A percentile compares a stretch with the other conserved stretches of the same genome.
phyloP scores from a whole-genome alignment of 768 basidiomycete genomes.

The Auricularia cornea region DNA sequence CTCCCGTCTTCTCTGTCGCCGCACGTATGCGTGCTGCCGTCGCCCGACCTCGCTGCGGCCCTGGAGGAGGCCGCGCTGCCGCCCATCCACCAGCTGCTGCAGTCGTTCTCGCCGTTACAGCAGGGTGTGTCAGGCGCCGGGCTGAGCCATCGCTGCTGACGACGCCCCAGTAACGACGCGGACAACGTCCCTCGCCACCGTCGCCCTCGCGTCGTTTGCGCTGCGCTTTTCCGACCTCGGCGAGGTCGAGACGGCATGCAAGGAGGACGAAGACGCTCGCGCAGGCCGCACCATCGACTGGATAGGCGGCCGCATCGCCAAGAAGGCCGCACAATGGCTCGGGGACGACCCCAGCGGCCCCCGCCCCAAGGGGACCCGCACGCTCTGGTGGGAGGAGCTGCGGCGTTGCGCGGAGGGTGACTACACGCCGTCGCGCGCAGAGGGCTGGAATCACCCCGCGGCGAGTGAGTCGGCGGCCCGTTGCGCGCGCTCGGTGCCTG shows the following conservation, averaged over 20 bases:
- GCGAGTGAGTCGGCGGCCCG: constrained; percentile 44
- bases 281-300: constrained; percentile 79
- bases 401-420: constrained; percentile 70
- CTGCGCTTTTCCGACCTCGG: constrained; percentile 70
- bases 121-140: constrained; percentile 44
- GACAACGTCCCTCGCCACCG: constrained; percentile 60
- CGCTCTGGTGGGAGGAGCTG: constrained; percentile 88
- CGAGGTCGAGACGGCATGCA: constrained; percentile 65
- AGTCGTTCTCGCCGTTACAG: constrained; percentile 77
- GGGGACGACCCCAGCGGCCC: constrained; percentile 44
- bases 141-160: constrained; percentile 5
- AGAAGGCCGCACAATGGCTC: constrained; percentile 61
- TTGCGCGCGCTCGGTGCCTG: constrained; percentile 5
- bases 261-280: constrained; percentile 71
- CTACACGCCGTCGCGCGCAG: constrained; percentile 56
- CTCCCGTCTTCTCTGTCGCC: constrained; percentile 73
- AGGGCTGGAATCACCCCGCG: constrained; percentile 84
- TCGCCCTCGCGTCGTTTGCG: constrained; percentile 63
- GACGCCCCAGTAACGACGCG: constrained; percentile 58
- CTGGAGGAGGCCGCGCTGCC: constrained; percentile 54
- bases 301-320: constrained; percentile 65
- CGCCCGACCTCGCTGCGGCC: constrained; percentile 58
- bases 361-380: constrained; percentile 26
- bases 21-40: constrained; percentile 67
- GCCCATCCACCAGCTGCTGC: constrained; percentile 61